Evolutionary conservation across 768 basidiomycete genomes (phyloP).

Genomic region (Ramaria sp.): DNA sequence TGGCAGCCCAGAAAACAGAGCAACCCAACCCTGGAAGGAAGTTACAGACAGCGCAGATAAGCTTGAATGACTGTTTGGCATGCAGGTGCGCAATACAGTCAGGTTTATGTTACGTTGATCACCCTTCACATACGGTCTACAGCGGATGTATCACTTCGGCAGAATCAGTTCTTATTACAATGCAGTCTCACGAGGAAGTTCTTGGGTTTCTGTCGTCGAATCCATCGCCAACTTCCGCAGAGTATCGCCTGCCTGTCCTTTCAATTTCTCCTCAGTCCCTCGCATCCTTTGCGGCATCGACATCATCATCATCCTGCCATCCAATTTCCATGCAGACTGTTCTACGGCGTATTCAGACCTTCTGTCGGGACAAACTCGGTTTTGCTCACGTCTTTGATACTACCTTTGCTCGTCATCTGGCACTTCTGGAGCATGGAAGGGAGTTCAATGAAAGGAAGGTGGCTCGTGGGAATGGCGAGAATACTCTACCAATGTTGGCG

Average conservation of each 20-base stretch:
- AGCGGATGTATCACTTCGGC: constrained; percentile 99
- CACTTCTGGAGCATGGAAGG: constrained; percentile 66
- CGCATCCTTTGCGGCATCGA: constrained; percentile 64
- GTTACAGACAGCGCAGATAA: constrained; percentile 90
- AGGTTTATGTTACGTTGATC: background rate
- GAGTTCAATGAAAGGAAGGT: constrained; percentile 72
- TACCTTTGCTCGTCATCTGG: constrained; percentile 85
- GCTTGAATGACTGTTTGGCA: constrained; percentile 92
- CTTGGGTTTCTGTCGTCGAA: constrained; percentile 64
- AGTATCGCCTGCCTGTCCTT: constrained; percentile 51
- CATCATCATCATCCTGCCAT: constrained; percentile 35
- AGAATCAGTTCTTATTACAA: constrained; percentile 90
- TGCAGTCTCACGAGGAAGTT: constrained; percentile 92
- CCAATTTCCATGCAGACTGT: constrained; percentile 45
- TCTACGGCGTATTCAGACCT: constrained; percentile 60
- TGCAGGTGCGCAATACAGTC: constrained; percentile 64
- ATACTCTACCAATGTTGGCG: constrained; percentile 76
- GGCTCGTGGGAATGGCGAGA: constrained; percentile 12
- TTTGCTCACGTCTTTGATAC: constrained; percentile 87
- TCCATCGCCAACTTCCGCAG: constrained; percentile 26
- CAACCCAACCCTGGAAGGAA: constrained; percentile 30
- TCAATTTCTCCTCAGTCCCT: constrained; percentile 88
- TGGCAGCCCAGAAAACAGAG: constrained; percentile 20
- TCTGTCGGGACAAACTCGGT: constrained; percentile 57
- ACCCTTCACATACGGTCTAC: background rate